Conservation (phyloP, 1,139 yeast species). For the Candida tetrigidarum region DNA sequence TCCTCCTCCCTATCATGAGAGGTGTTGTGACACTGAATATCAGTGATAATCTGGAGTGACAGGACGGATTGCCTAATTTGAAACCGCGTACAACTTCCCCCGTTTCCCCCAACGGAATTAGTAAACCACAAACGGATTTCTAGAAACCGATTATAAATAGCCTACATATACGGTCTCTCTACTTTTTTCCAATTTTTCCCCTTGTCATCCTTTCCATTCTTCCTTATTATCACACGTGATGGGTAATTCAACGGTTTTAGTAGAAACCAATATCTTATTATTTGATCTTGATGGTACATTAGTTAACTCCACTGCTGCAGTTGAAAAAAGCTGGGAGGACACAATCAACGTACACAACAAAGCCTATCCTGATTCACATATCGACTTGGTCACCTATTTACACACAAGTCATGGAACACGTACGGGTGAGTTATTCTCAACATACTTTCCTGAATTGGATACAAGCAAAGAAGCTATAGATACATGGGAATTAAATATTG, state of each 20-base stretch:
- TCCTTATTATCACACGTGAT: not conserved
- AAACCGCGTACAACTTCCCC: not conserved
- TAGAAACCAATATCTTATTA: conserved; percentile 14
- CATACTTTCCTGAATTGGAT: conserved; percentile 20
- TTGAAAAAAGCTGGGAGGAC: conserved; percentile 24
- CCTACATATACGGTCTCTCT: too few species aligned
- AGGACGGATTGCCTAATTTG: conserved; percentile 3
- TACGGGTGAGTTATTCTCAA: conserved; percentile 20
- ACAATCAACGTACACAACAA: conserved; percentile 20
- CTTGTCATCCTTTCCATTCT: not conserved
- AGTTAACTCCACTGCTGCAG: conserved; percentile 25
- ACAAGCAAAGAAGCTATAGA: conserved; percentile 16
- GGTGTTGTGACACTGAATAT: too few species aligned
- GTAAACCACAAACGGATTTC: not conserved
- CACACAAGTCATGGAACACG: conserved; percentile 24
- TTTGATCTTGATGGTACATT: conserved; percentile 29
- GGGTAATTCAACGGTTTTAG: not conserved
- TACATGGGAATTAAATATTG: conserved; percentile 21
- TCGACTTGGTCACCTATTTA: conserved; percentile 19
- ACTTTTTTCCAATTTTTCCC: not conserved
- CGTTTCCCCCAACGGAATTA: not conserved
- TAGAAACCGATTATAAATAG: too few species aligned
- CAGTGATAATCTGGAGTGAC: too few species aligned
- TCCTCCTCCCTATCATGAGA: too few species aligned
- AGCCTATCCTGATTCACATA: conserved; percentile 10